phyloP scores from a whole-genome alignment of 345 rosid species.

The Populus alba region DNA sequence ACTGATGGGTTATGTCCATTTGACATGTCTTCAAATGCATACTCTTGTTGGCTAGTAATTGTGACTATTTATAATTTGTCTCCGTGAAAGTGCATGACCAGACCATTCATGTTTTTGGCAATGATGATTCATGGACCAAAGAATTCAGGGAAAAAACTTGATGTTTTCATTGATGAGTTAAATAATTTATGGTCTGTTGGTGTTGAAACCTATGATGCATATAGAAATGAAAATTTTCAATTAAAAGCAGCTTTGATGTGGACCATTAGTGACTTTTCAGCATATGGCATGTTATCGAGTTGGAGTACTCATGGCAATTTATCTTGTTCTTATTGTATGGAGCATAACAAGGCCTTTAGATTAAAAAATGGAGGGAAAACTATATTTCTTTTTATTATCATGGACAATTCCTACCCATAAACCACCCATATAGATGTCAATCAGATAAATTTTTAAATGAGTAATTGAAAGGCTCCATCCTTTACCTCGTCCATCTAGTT shows the following conservation, averaged over 20 bases:
- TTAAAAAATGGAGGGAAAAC: not conserved
- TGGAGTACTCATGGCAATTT: not conserved
- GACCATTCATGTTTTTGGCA: not conserved
- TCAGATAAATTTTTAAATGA: not conserved
- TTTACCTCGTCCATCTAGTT: no score
- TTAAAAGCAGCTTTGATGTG: not conserved
- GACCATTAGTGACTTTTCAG: not conserved
- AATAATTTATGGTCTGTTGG: no score
- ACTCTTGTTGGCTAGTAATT: not conserved
- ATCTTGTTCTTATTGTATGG: not conserved
- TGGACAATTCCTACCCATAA: not conserved
- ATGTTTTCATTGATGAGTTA: no score
- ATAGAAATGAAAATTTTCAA: no score
- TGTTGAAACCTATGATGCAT: no score
- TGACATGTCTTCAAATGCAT: not conserved
- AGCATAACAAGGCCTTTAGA: not conserved
- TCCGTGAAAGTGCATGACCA: not conserved
- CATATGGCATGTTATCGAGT: not conserved
- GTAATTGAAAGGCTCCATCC: not conserved
- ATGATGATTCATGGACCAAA: not conserved
- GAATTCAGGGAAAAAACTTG: not conserved
- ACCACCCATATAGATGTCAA: not conserved
- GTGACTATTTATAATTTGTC: not conserved
- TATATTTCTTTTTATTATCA: not conserved
- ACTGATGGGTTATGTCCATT: no score